Percentiles rank a stretch among this genome's conserved stretches.
These are phyloP conservation scores for Flaveria bidentis DNA, from an alignment of 129 eudicot genomes.

Conservation along the genomic window DNA sequence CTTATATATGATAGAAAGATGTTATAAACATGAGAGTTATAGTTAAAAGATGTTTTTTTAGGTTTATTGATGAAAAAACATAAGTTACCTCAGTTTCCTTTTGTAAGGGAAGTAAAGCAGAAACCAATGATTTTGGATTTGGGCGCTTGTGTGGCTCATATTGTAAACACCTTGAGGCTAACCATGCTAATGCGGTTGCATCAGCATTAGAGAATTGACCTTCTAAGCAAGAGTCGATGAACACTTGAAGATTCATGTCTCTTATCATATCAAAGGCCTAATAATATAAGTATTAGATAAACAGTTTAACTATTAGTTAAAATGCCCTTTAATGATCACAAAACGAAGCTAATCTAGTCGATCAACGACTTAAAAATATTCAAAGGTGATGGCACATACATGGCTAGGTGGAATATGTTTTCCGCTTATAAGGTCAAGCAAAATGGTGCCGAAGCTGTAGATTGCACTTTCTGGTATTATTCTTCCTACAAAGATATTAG, in stretches of 20 bases:
- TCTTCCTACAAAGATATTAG: slow-evolving; percentile 24
- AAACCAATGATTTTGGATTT: slow-evolving; percentile 78
- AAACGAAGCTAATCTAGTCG: background rate
- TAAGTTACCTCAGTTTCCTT: slow-evolving; percentile 74
- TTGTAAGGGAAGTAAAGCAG: slow-evolving; percentile 86
- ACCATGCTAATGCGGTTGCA: slow-evolving; percentile 82
- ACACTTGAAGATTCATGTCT: slow-evolving; percentile 89
- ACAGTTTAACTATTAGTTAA: background rate
- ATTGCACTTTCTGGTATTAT: slow-evolving; percentile 41
- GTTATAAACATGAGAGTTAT: background rate
- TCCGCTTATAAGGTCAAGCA: slow-evolving; percentile 47
- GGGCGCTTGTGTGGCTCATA: slow-evolving; percentile 96
- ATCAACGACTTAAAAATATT: background rate
- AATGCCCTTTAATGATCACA: background rate
- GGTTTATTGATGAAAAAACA: background rate
- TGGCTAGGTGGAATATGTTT: slow-evolving; percentile 57
- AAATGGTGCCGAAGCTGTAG: slow-evolving; percentile 43
- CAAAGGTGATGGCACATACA: slow-evolving; percentile 39
- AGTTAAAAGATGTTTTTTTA: background rate
- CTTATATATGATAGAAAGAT: too few relatives aligned
- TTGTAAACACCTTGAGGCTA: slow-evolving; percentile 87
- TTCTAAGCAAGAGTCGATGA: slow-evolving; percentile 95
- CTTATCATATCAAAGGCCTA: slow-evolving; percentile 94
- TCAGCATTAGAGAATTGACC: slow-evolving; percentile 93
- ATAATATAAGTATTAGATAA: slow-evolving; percentile 26